Evolutionary conservation across 2,329 filamentous ascomycete genomes (phyloP).

Genomic region (Cladorrhinum sp.): DNA sequence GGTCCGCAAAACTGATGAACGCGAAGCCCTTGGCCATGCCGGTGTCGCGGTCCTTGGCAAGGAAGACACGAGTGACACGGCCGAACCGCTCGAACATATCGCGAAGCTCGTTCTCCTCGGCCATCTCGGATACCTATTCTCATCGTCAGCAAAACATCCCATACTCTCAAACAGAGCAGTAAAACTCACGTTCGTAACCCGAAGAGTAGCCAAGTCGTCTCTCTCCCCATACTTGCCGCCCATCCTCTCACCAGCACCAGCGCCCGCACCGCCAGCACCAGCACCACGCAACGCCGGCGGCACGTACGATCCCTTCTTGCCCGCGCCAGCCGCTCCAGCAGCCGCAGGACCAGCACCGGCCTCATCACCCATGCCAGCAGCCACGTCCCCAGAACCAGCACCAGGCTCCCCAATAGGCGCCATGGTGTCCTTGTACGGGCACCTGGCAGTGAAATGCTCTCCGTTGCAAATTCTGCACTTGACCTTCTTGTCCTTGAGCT

Average conservation of each 20-base stretch:
- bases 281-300: conserved; percentile 86
- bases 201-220: conserved; percentile 92
- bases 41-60: conserved; percentile 97
- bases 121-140: conserved; percentile 90
- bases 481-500: conserved; percentile 98
- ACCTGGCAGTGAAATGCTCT: conserved; percentile 98
- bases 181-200: conserved; percentile 88
- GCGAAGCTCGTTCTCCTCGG: conserved; percentile 90
- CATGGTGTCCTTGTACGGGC: conserved; percentile 99
- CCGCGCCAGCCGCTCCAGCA: conserved; percentile 52
- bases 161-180: neutral
- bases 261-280: conserved; percentile 46
- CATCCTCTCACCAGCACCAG: conserved; percentile 75
- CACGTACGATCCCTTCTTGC: conserved; percentile 82
- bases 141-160: conserved; percentile 7
- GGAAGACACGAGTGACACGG: conserved; percentile 92
- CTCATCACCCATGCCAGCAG: conserved; percentile 54
- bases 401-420: conserved; percentile 72
- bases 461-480: conserved; percentile 99
- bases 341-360: conserved; percentile 40
- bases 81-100: conserved; percentile 98
- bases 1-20: conserved; percentile 94
- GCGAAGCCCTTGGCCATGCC: conserved; percentile 97
- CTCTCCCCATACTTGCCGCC: conserved; percentile 81
- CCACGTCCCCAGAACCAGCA: conserved; percentile 47